A percentile compares a stretch with the other conserved stretches of the same genome.
Evolutionary conservation across 495 filamentous ascomycete species (phyloP).

Genomic region (Penicillium dipodomyicola): DNA sequence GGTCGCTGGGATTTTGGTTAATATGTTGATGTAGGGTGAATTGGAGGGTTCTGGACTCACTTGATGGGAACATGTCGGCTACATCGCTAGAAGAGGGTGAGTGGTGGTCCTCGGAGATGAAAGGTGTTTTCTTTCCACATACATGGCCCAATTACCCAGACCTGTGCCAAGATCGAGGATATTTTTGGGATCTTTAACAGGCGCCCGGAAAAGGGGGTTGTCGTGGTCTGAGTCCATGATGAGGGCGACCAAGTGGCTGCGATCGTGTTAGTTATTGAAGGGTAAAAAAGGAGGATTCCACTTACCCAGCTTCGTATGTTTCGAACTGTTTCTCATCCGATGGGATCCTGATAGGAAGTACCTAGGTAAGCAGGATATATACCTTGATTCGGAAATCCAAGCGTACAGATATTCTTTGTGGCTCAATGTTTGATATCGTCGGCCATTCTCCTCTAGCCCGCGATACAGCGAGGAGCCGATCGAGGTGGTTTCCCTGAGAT

Average conservation of each 20-base stretch:
- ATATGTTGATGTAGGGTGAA: neutral
- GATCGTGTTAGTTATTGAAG: neutral
- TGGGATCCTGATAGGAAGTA: constrained; percentile 8
- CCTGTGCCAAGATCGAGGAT: constrained; percentile 32
- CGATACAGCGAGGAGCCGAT: constrained; percentile 22
- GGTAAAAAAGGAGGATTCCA: neutral
- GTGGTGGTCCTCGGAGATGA: neutral
- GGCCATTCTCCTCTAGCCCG: constrained; percentile 23
- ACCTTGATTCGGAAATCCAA: neutral
- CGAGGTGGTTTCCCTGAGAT: constrained; percentile 19
- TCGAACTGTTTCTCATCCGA: constrained; percentile 31
- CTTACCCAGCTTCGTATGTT: constrained; percentile 24
- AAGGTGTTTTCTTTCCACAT: constrained; percentile 2
- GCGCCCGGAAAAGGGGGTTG: constrained; percentile 19
- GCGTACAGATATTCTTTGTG: constrained; percentile 15
- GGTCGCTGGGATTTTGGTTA: constrained; percentile 13
- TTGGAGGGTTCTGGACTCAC: constrained; percentile 4
- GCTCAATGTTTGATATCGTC: constrained; percentile 20
- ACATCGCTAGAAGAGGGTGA: constrained; percentile 21
- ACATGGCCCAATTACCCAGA: constrained; percentile 31
- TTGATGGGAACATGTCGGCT: constrained; percentile 23
- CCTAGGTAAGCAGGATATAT: neutral
- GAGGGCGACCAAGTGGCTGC: constrained; percentile 20
- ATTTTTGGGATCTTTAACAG: constrained; percentile 13
- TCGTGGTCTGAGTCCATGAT: constrained; percentile 17